phyloP scores from a whole-genome alignment of 306 rosid genomes.

The Quercus glauca region DNA sequence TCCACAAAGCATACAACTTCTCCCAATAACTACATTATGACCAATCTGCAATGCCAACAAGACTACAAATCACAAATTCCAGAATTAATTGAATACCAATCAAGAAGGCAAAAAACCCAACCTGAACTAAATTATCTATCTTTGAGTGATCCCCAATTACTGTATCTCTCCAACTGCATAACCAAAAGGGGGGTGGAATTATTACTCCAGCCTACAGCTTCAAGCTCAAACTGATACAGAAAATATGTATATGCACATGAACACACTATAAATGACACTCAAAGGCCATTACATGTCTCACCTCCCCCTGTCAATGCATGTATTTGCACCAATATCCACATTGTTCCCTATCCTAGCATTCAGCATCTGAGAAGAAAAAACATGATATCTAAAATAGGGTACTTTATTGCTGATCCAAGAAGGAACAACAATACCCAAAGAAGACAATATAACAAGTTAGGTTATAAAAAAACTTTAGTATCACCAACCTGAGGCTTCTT shows the following conservation, averaged over 20 bases:
- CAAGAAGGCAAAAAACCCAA: conserved; percentile 27
- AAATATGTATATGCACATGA: not conserved
- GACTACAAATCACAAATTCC: conserved; percentile 10
- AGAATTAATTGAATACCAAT: not conserved
- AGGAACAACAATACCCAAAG: not conserved
- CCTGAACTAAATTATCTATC: conserved; percentile 97
- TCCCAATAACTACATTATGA: conserved; percentile 84
- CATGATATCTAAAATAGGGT: conserved; percentile 6
- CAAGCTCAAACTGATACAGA: conserved; percentile 24
- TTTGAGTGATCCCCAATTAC: conserved; percentile 70
- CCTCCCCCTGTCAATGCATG: conserved; percentile 98
- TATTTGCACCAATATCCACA: conserved; percentile 90
- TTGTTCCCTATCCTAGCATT: conserved; percentile 64
- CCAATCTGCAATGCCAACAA: conserved; percentile 66
- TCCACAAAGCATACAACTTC: conserved; percentile 86
- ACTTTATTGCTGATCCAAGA: not conserved
- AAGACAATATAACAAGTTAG: not conserved
- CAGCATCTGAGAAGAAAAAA: conserved; percentile 54
- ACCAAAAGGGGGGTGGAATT: conserved; percentile 21
- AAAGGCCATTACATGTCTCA: conserved; percentile 24
- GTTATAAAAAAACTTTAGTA: not conserved
- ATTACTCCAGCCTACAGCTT: conserved; percentile 16
- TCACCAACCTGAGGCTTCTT: conserved; percentile 91
- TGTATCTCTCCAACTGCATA: conserved; percentile 95
- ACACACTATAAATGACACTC: not conserved